Base-by-base conservation (phyloP, 2,329 filamentous ascomycete species). In the Corniculantispora saksenae region DNA sequence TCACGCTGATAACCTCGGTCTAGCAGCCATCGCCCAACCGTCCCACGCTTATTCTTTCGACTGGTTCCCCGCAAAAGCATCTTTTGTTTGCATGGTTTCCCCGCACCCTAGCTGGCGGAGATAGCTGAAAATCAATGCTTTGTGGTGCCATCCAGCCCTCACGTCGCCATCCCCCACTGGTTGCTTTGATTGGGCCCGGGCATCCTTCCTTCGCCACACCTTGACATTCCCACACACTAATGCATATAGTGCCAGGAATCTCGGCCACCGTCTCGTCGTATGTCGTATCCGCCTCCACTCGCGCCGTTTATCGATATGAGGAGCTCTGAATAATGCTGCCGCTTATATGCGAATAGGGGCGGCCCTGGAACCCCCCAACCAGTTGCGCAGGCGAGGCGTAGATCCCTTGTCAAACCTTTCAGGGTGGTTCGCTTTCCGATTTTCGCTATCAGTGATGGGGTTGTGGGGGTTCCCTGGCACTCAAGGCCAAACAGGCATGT, bases 271-370 rank as follows among this genome's bases (percentile, higher is more conserved):
- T 47, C 47, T 47, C 25, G 50, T 62, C 50, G 60, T 62, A 62
- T 54, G 60, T 62, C 60, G 60, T 62, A 62, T 62, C 47, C 48
- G 50, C 50, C 60, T 62, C 51, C 60, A 61, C 58, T 61, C 53
- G 58, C 19, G 35, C 58, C 47, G 32, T 51, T 61, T 61, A 12
- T 51, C 32, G 29, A 40, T 47, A 51, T 29, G 32, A n/a, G n/a
- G n/a, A n/a, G 53, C 13, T 21, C 25, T n/a, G n/a, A 32, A 21
- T n/a, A 32, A 32, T 48, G 35, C 53, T 56, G 9, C n/a, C 32
- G n/a, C 47, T 12, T 1, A 40, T 12, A 32, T 56, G 53, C 12
- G 17, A 38, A 40, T 40, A 21, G 4, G 35, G 12, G 12, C 13
- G 25, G 12, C 12, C 51, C 38, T 9, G n/a, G 21, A 57, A 19